These are phyloP conservation scores for Zymoseptoria ardabiliae DNA, from an alignment of 2,329 filamentous ascomycete species.

Conservation along the genomic window DNA sequence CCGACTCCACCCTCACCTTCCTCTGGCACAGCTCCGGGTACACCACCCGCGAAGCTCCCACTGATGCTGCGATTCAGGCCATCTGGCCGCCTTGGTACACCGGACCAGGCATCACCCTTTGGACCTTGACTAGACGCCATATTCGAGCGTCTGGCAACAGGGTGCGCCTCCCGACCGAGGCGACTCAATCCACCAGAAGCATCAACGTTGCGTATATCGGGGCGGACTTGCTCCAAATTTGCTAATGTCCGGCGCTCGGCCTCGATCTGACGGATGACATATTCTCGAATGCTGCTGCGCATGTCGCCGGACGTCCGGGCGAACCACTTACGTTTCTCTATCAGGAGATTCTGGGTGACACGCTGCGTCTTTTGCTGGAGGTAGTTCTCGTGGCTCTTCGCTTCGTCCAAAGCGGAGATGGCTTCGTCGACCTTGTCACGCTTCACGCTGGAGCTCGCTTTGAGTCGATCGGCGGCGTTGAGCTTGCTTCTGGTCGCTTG, in stretches of 20 bases:
- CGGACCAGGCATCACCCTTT: slow-evolving; percentile 97
- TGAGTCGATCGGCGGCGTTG: slow-evolving; percentile 79
- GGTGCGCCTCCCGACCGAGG: slow-evolving; percentile 81
- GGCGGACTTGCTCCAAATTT: slow-evolving; percentile 85
- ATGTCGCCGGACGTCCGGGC: slow-evolving; percentile 77
- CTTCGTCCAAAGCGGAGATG: slow-evolving; percentile 84
- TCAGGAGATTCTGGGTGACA: slow-evolving; percentile 80
- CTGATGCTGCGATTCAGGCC: slow-evolving; percentile 71
- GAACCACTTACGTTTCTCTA: slow-evolving; percentile 89
- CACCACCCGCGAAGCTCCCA: slow-evolving; percentile 53
- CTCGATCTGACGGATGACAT: slow-evolving; percentile 90
- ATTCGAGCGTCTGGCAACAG: slow-evolving; percentile 66
- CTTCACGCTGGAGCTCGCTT: slow-evolving; percentile 76
- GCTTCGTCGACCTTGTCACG: slow-evolving; percentile 97
- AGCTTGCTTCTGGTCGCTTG: slow-evolving; percentile 75
- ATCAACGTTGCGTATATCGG: slow-evolving; percentile 90
- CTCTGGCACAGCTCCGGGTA: slow-evolving; percentile 48
- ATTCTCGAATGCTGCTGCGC: slow-evolving; percentile 77
- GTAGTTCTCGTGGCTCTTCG: slow-evolving; percentile 70
- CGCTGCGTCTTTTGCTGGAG: slow-evolving; percentile 78
- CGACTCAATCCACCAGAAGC: slow-evolving; percentile 81
- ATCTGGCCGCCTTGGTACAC: slow-evolving; percentile 76
- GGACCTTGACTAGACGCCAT: slow-evolving; percentile 86
- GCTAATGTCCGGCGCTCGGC: slow-evolving; percentile 86
- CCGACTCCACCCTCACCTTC: slow-evolving; percentile 39